phyloP scores from a whole-genome alignment of 2,329 filamentous ascomycete genomes.

The Neurospora sp. region DNA sequence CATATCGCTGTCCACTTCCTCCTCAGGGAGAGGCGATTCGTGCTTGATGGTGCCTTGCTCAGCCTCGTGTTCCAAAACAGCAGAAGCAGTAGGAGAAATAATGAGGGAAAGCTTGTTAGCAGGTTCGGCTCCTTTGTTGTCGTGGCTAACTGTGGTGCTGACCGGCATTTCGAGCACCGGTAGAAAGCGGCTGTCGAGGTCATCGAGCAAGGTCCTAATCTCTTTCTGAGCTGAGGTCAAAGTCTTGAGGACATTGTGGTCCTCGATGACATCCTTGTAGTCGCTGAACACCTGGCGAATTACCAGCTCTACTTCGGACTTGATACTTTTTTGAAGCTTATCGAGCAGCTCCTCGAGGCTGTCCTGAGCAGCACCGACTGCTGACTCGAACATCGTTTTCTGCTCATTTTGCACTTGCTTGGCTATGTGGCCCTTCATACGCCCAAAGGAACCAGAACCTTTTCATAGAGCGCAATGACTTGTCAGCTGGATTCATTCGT shows the following conservation, averaged over 20 bases:
- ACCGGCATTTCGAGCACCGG: not conserved
- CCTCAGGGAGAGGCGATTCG: not conserved
- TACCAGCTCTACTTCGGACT: not conserved
- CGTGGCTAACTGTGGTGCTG: not conserved
- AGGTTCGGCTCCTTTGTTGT: not conserved
- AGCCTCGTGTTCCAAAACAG: not conserved
- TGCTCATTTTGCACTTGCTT: not conserved
- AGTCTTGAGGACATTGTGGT: not conserved
- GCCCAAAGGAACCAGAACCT: not conserved
- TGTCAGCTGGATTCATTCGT: not conserved
- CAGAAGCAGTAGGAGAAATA: not conserved
- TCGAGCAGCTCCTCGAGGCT: not conserved
- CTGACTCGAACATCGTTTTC: not conserved
- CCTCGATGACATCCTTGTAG: not conserved
- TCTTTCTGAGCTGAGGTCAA: not conserved
- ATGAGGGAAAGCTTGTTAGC: not conserved
- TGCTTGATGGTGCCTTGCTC: not conserved
- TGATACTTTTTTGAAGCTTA: not conserved
- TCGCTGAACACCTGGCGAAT: not conserved
- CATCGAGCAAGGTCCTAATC: not conserved
- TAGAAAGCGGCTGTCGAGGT: not conserved
- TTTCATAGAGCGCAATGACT: not conserved
- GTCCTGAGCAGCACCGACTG: not conserved
- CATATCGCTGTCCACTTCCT: not conserved
- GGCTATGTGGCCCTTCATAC: not conserved